These are phyloP conservation scores for Gossypium mustelinum DNA, from an alignment of 345 rosid species.

Conservation along the genomic window DNA sequence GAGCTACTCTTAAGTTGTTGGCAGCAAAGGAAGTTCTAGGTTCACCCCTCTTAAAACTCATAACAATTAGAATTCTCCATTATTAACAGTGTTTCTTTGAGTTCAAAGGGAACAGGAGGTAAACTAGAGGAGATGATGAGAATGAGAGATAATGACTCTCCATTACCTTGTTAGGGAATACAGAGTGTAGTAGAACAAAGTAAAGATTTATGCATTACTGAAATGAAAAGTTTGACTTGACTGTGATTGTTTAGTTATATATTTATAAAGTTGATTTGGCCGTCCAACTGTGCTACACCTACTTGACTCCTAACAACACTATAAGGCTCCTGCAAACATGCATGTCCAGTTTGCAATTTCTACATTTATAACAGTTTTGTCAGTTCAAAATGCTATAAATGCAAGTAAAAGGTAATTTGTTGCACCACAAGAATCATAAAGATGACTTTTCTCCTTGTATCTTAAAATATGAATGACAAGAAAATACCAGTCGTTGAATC, in stretches of 20 bases:
- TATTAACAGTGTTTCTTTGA: not conserved
- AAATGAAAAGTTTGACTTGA: not conserved
- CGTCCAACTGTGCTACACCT: not conserved
- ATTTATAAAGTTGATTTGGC: not conserved
- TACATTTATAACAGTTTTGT: not conserved
- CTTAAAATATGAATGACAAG: not conserved
- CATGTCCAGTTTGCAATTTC: not conserved
- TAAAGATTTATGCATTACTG: not conserved
- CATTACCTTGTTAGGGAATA: not conserved
- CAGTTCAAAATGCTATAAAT: not conserved
- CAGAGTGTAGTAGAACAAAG: no score
- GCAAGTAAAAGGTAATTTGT: not conserved
- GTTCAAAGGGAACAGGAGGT: not conserved
- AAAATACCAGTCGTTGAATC: constrained; percentile 49
- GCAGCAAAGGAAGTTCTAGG: not conserved
- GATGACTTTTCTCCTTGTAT: not conserved
- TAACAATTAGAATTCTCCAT: not conserved
- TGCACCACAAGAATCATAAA: not conserved
- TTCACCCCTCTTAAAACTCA: not conserved
- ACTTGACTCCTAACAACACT: constrained; percentile 1
- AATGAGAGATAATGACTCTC: not conserved
- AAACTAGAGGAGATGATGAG: not conserved
- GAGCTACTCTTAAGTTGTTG: not conserved
- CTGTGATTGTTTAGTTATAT: not conserved
- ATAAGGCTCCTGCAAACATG: not conserved